Base-by-base conservation (phyloP, 352 stramenopile genomes). In the Phytophthora citricola region DNA sequence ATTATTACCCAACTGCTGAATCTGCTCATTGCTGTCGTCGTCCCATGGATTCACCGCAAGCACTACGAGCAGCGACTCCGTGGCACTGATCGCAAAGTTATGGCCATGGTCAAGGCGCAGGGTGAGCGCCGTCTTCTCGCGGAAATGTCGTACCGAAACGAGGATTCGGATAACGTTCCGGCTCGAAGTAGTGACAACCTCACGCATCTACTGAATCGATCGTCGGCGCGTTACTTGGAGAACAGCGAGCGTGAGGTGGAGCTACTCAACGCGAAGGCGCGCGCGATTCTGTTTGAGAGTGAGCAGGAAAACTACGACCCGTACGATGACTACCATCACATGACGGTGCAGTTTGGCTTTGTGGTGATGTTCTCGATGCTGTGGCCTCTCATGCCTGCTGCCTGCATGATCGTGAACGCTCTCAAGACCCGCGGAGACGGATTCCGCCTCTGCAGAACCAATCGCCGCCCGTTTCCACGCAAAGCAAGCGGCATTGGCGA, bases 301-400 rank as follows among this genome's bases (percentile, higher is more conserved):
- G 74, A 90, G 48, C 84, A 93, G 45, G 79, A 86, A 29, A 81
- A 90, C 55, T 94, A 93, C 68, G 86, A 94, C 38, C 83, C 86
- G 52, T 93, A 93, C 61, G 76, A 87, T 51, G 86, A 94, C 52
- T 94, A 93, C 48, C 86, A 94, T 50, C 76, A 90, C 39, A 79
- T 86, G 56, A 94, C 73, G 2, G 86, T 94, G 11, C 86, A 94
- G 65, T 94, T 91, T 61, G 86, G 86, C 41, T 94, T 94, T 51
- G 84, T 93, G 14, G 84, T 93, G 60, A 94, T 94, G 86, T 94
- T 94, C 54, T 93, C 84, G 26, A 94, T 89, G 75, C 68, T 94
- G 26, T 94, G 86, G 86, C 86, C 86, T 27, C 75, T 83, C 14
- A 94, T 94, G 86, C 86, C 86, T 27, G 72, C 81, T 26, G 83